Percentiles rank a stretch among this genome's conserved stretches.
phyloP scores from a whole-genome alignment of 1,284 basidiomycete genomes.

The Lignosus rhinocerotis region DNA sequence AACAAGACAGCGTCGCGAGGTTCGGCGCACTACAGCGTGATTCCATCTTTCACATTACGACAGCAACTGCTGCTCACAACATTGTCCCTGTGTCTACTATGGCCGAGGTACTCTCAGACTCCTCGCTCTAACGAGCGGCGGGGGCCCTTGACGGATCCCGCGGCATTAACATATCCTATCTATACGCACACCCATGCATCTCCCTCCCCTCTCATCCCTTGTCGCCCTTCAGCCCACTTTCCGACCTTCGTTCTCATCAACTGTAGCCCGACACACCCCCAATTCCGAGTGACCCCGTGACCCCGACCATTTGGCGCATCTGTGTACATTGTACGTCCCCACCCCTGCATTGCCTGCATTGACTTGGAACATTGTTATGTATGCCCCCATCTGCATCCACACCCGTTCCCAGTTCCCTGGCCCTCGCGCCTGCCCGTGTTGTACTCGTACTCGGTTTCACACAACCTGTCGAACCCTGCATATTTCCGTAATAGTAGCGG shows the following conservation, averaged over 20 bases:
- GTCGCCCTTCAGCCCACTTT: neutral
- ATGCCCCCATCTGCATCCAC: neutral
- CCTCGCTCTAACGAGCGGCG: conserved; percentile 6
- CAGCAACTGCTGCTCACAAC: neutral
- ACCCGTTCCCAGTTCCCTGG: neutral
- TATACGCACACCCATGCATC: conserved; percentile 21
- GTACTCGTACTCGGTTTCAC: neutral
- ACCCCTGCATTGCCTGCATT: neutral
- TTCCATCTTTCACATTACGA: neutral
- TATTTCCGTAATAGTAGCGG: conserved; percentile 1
- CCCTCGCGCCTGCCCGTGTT: neutral
- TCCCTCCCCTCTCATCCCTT: neutral
- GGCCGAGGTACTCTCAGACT: conserved; percentile 15
- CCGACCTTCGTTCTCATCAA: conserved; percentile 2
- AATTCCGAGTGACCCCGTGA: neutral
- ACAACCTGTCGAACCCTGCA: neutral
- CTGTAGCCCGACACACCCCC: neutral
- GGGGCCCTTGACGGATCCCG: conserved; percentile 16
- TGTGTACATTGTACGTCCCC: neutral
- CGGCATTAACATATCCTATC: conserved; percentile 19
- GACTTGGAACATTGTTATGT: neutral
- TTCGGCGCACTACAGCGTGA: conserved; percentile 1
- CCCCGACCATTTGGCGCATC: neutral
- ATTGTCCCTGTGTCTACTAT: conserved; percentile 3
- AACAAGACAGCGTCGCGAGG: conserved; percentile 6